Percentiles rank a stretch among this genome's conserved stretches.
Conservation (phyloP, 345 rosid genomes). For the Syzygium grande region DNA sequence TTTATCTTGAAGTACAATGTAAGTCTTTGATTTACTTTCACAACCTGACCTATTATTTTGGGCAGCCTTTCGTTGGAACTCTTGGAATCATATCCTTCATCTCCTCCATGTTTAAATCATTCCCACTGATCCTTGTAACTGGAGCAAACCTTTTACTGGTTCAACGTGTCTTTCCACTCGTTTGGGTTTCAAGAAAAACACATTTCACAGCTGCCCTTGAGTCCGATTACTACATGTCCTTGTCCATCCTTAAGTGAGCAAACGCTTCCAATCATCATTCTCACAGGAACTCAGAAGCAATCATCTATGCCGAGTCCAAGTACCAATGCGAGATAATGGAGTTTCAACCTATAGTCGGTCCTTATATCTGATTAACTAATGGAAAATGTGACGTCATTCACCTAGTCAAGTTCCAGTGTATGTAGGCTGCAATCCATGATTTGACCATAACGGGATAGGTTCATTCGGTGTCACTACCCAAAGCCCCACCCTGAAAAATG, state of each 20-base stretch:
- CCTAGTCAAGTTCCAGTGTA: not conserved
- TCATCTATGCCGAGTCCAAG: not conserved
- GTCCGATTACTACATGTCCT: not conserved
- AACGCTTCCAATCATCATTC: not conserved
- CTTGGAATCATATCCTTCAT: not conserved
- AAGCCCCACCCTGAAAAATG: not conserved
- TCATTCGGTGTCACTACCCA: not conserved
- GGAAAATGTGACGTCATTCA: not conserved
- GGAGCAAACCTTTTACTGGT: not conserved
- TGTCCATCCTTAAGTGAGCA: not conserved
- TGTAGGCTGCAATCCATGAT: not conserved
- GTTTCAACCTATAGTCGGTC: not conserved
- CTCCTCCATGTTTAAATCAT: not conserved
- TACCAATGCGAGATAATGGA: not conserved
- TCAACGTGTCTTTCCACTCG: not conserved
- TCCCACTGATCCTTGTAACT: not conserved
- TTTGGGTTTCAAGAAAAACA: not conserved
- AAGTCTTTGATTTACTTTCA: not conserved
- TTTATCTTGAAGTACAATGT: not conserved
- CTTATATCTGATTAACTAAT: not conserved
- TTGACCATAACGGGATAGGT: not conserved
- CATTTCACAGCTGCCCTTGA: not conserved
- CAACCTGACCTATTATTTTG: not conserved
- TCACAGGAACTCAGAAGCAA: not conserved
- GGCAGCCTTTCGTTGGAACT: not conserved